Percentiles rank a stretch among this genome's conserved stretches.
These are phyloP conservation scores for Areca catechu DNA, from an alignment of 176 grass and related monocot genomes.

Conservation along the genomic window DNA sequence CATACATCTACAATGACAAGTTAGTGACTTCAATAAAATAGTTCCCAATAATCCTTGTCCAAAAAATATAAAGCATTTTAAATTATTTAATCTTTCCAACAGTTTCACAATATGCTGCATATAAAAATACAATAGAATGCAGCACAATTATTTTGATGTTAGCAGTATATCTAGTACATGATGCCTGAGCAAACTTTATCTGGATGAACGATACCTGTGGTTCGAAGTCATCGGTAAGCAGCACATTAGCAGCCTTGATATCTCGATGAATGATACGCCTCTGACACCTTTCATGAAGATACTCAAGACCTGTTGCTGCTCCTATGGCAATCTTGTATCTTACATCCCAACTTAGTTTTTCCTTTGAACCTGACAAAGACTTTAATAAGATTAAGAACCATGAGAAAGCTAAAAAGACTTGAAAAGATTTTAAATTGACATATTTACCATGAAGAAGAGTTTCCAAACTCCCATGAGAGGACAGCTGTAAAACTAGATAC, in stretches of 20 bases:
- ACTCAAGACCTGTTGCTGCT: slow-evolving; percentile 50
- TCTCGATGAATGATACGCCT: slow-evolving; percentile 77
- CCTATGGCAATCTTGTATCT: slow-evolving; percentile 49
- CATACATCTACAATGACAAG: too few species aligned
- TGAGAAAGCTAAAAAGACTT: not conserved
- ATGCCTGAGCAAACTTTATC: too few species aligned
- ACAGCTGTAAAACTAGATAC: slow-evolving; percentile 69
- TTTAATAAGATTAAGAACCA: not conserved
- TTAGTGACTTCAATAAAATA: too few species aligned
- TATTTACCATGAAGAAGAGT: slow-evolving; percentile 43
- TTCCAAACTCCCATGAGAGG: slow-evolving; percentile 55
- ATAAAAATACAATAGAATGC: too few species aligned
- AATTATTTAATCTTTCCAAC: too few species aligned
- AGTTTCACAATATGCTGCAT: too few species aligned
- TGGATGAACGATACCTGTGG: slow-evolving; percentile 27
- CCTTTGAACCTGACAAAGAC: slow-evolving; percentile 12
- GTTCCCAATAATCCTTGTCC: too few species aligned
- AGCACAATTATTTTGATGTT: too few species aligned
- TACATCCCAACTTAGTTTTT: slow-evolving; percentile 38
- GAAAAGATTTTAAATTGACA: slow-evolving; percentile 3
- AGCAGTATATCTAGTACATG: too few species aligned
- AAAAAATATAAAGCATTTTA: too few species aligned
- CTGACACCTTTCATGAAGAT: slow-evolving; percentile 60
- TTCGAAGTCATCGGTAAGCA: slow-evolving; percentile 59
- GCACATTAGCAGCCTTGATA: slow-evolving; percentile 66